phyloP scores from a whole-genome alignment of 1,284 basidiomycete species.

The Wolfiporia cocos region DNA sequence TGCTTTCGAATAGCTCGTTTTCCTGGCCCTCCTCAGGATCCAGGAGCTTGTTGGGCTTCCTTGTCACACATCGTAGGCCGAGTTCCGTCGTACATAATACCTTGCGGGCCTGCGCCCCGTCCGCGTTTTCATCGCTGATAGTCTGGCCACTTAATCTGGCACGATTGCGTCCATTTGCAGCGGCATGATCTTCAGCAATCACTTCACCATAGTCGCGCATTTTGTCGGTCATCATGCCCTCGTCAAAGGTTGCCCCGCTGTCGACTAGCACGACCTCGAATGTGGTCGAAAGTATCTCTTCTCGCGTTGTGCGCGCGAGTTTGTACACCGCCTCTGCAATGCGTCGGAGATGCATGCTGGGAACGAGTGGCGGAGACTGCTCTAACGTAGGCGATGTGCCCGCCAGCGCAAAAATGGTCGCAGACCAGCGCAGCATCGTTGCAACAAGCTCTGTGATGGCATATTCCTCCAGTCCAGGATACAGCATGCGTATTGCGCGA shows the following conservation, averaged over 20 bases:
- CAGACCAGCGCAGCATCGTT: conserved; percentile 63
- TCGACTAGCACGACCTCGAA: conserved; percentile 62
- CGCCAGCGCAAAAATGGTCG: conserved; percentile 58
- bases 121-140: not conserved
- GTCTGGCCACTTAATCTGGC: not conserved
- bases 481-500: conserved; percentile 56
- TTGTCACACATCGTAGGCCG: conserved; percentile 57
- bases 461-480: conserved; percentile 59
- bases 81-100: conserved; percentile 68
- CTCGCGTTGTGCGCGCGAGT: conserved; percentile 52
- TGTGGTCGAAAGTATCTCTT: conserved; percentile 67
- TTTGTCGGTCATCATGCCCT: conserved; percentile 54
- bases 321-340: conserved; percentile 56
- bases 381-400: conserved; percentile 41
- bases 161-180: not conserved
- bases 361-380: conserved; percentile 28
- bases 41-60: conserved; percentile 30
- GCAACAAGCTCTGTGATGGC: conserved; percentile 61
- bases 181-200: not conserved
- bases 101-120: conserved; percentile 10
- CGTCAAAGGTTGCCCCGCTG: conserved; percentile 42
- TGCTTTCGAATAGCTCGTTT: conserved; percentile 45
- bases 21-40: conserved; percentile 17
- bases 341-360: conserved; percentile 52
- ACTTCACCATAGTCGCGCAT: conserved; percentile 52